Evolutionary conservation across 2,329 filamentous ascomycete species (phyloP), one percentile per base, ranked within the genome.

Genomic region (Rhynchosporium agropyri): DNA sequence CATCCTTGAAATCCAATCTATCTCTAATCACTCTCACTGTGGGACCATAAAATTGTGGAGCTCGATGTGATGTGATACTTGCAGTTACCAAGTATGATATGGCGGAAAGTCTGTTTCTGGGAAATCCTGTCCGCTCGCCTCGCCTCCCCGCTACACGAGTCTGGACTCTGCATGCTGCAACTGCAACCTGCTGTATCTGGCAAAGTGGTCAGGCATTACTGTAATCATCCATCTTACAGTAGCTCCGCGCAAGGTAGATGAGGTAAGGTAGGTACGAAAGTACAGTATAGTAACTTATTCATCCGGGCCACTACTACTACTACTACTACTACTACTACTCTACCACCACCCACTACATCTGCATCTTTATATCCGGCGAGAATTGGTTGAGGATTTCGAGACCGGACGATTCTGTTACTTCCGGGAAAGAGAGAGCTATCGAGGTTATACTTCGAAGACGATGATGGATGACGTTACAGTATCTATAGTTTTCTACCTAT

Each of bases 81-180:
- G 51, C 51, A 5, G 10, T 8, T 46, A 5, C n/a, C 13, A 15
- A 10, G 40, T 54, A 33, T 33, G 51, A 54, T 33, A 45, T 20
- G 28, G 54, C 28, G 54, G 54, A 57, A 45, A 57, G 28, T 57
- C 54, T 46, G 42, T 46, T 57, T 57, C 54, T 57, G 42, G 42
- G 54, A 57, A 57, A 40, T 20, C 54, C 29, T 57, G 29, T 28
- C 29, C 38, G 33, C 12, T 20, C 26, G 26, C 31, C 26, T 40
- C 20, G 20, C 20, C 20, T 20, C 20, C 20, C 20, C 20, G 20
- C 20, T 20, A 20, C 20, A 20, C 20, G 20, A 20, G 20, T 20
- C 20, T 20, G 20, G 20, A 20, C 1, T 20, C 20, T 20, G 20
- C 20, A 20, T 1, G 20, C 20, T 20, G 20, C 20, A 20, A 20